Conservation (phyloP, 2,329 filamentous ascomycete species). For the Lasiodiplodia sp. region DNA sequence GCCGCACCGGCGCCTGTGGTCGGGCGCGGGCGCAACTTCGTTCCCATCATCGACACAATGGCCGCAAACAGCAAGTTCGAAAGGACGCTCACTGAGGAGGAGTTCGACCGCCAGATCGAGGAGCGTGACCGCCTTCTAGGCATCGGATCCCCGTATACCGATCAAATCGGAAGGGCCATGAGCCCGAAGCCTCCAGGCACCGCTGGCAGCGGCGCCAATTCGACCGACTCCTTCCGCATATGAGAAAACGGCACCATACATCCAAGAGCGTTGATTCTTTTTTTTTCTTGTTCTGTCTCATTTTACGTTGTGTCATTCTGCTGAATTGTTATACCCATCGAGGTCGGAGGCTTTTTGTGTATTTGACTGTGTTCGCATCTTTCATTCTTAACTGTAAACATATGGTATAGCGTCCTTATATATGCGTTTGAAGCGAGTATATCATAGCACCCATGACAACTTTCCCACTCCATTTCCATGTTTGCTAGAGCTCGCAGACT, state of each 20-base stretch:
- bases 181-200: constrained; percentile 15
- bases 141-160: neutral
- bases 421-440: neutral
- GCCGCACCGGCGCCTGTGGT: neutral
- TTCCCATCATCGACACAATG: constrained; percentile 5
- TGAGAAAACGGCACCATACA: neutral
- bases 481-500: neutral
- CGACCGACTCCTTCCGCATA: constrained; percentile 22
- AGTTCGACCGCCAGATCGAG: constrained; percentile 11
- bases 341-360: neutral
- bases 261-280: neutral
- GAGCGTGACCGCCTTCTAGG: neutral
- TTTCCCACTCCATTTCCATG: neutral
- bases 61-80: constrained; percentile 9
- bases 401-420: neutral
- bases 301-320: neutral
- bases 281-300: neutral
- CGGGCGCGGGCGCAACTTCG: neutral
- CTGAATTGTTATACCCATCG: neutral
- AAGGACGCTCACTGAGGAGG: neutral
- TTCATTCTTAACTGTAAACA: neutral
- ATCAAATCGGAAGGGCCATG: neutral
- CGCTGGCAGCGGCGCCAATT: constrained; percentile 1
- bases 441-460: neutral
- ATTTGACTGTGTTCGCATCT: neutral